These are phyloP conservation scores for Candida coleopterorum DNA, from an alignment of 805 yeast genomes.

Conservation along the genomic window DNA sequence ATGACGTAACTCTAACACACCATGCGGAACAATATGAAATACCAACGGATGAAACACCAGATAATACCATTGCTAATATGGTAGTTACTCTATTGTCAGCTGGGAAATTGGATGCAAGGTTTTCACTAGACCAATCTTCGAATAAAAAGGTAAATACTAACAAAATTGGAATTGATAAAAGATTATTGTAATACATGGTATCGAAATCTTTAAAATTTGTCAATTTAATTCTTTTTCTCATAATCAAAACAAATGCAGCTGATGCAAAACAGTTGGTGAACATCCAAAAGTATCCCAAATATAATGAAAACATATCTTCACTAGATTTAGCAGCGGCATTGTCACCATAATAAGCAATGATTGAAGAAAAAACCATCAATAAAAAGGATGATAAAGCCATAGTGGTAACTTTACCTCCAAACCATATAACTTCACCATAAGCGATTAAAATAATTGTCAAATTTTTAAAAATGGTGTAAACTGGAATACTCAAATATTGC, in stretches of 20 bases:
- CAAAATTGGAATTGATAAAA: slow-evolving; percentile 87
- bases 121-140: slow-evolving; percentile 91
- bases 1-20: slow-evolving; percentile 99
- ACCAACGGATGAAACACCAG: slow-evolving; percentile 94
- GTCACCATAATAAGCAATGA: slow-evolving; percentile 93
- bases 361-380: slow-evolving; percentile 92
- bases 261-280: slow-evolving; percentile 88
- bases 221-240: slow-evolving; percentile 97
- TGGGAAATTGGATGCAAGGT: slow-evolving; percentile 76
- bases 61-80: slow-evolving; percentile 77
- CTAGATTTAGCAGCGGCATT: slow-evolving; percentile 32
- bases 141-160: slow-evolving; percentile 66
- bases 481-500: slow-evolving; percentile 87
- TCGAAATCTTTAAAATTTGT: slow-evolving; percentile 96
- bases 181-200: slow-evolving; percentile 97
- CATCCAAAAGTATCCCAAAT: slow-evolving; percentile 95
- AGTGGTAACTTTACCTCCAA: slow-evolving; percentile 85
- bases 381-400: slow-evolving; percentile 87
- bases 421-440: slow-evolving; percentile 97
- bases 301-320: slow-evolving; percentile 42
- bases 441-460: slow-evolving; percentile 95
- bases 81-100: slow-evolving; percentile 61
- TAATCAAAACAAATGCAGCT: slow-evolving; percentile 86
- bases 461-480: slow-evolving; percentile 96
- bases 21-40: slow-evolving; percentile 98